Conservation (phyloP, 1,284 basidiomycete species). For the Xerocomus amazonicus region DNA sequence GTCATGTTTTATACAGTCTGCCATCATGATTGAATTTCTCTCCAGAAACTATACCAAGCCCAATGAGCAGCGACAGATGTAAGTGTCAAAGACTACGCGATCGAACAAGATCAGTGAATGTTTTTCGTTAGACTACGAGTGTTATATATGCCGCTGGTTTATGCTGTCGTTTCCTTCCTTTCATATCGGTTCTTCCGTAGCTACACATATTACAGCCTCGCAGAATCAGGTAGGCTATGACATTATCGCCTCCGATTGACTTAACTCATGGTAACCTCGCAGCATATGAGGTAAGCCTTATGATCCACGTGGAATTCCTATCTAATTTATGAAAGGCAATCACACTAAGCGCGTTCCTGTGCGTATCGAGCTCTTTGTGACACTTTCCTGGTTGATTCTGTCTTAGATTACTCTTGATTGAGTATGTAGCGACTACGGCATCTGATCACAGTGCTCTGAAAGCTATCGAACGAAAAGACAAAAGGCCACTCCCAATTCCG, state of each 20-base stretch:
- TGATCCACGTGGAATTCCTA: conserved; percentile 30
- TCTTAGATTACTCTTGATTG: conserved; percentile 71
- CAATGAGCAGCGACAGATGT: conserved; percentile 75
- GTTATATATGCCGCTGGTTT: conserved; percentile 77
- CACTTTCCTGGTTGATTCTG: conserved; percentile 7
- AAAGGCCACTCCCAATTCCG: conserved; percentile 69
- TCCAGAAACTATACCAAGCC: conserved; percentile 63
- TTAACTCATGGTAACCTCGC: conserved; percentile 9
- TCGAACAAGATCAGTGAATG: not conserved
- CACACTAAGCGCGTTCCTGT: conserved; percentile 78
- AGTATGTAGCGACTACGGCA: conserved; percentile 75
- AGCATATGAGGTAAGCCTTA: conserved; percentile 37
- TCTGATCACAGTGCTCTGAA: conserved; percentile 55
- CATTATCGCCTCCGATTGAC: not conserved
- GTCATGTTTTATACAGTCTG: not conserved
- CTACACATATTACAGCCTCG: conserved; percentile 80
- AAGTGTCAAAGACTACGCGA: conserved; percentile 25
- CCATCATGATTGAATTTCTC: not conserved
- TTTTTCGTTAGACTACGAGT: conserved; percentile 48
- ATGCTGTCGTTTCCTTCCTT: conserved; percentile 85
- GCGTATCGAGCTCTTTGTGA: conserved; percentile 31
- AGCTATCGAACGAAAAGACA: conserved; percentile 78
- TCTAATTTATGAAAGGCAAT: conserved; percentile 50
- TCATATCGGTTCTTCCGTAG: conserved; percentile 81
- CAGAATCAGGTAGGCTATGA: conserved; percentile 57